phyloP scores from a whole-genome alignment of 306 rosid genomes.

The Citrullus amarus region DNA sequence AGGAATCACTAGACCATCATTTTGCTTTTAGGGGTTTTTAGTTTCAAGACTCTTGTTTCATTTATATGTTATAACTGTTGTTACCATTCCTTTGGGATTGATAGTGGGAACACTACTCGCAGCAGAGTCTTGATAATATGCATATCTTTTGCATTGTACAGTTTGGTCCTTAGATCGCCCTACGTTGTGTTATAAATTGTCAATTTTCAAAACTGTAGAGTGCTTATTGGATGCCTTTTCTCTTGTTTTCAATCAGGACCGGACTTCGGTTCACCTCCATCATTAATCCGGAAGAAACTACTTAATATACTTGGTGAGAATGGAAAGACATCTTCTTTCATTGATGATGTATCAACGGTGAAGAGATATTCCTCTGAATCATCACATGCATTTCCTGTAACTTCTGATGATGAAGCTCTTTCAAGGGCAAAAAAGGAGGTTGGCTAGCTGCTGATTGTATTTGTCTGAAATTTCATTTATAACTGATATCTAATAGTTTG shows the following conservation, averaged over 20 bases:
- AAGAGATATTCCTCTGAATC: conserved; percentile 68
- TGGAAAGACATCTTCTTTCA: conserved; percentile 58
- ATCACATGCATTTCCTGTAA: conserved; percentile 67
- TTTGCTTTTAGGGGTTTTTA: too few species aligned
- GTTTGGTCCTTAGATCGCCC: background rate
- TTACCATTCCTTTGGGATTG: background rate
- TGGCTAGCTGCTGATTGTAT: conserved; percentile 8
- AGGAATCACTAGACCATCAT: too few species aligned
- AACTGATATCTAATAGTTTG: background rate
- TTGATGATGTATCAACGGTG: conserved; percentile 71
- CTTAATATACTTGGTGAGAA: conserved; percentile 57
- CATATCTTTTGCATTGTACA: background rate
- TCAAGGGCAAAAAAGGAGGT: conserved; percentile 73
- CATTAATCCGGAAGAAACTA: conserved; percentile 60
- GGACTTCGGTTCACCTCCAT: conserved; percentile 72
- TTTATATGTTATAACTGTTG: background rate
- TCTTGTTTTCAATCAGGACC: conserved; percentile 53
- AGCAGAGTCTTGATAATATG: background rate
- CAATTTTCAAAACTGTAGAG: background rate
- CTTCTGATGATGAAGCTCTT: conserved; percentile 84
- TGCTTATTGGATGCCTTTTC: conserved; percentile 4
- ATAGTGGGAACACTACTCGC: background rate
- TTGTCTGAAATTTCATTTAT: background rate
- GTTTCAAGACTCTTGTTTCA: background rate
- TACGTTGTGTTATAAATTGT: background rate